These are phyloP conservation scores for Mucuna pruriens DNA, from an alignment of 306 rosid genomes.

Conservation along the genomic window DNA sequence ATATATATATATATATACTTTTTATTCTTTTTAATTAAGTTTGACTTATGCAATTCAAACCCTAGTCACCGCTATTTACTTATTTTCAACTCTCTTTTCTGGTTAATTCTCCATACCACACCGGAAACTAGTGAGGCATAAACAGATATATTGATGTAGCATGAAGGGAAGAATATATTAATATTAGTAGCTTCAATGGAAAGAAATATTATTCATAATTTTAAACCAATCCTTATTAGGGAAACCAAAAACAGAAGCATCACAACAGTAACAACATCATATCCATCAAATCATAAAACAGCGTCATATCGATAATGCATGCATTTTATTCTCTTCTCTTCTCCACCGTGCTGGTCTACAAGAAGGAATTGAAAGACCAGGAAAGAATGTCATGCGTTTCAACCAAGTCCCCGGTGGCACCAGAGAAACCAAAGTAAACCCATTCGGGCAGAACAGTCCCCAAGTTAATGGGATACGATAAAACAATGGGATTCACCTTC, in stretches of 20 bases:
- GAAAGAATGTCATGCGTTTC: conserved; percentile 47
- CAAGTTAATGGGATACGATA: background rate
- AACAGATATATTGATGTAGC: too few species aligned
- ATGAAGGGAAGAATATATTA: too few species aligned
- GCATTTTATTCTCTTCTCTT: background rate
- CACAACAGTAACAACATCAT: background rate
- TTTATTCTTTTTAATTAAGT: too few species aligned
- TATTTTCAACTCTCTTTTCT: too few species aligned
- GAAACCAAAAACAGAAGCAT: background rate
- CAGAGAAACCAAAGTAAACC: conserved; percentile 38
- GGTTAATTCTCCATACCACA: too few species aligned
- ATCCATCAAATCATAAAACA: background rate
- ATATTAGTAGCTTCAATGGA: too few species aligned
- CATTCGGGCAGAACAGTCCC: conserved; percentile 7
- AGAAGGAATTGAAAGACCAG: conserved; percentile 28
- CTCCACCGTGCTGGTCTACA: background rate
- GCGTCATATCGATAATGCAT: too few species aligned
- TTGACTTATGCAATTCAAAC: too few species aligned
- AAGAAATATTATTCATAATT: background rate
- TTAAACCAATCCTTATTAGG: background rate
- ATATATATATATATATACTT: too few species aligned
- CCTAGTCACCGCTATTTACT: too few species aligned
- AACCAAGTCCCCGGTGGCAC: conserved; percentile 37
- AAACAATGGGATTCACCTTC: background rate
- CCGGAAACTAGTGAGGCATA: too few species aligned